Conservation (phyloP, 495 filamentous ascomycete genomes). For the Penicillium argentinense region DNA sequence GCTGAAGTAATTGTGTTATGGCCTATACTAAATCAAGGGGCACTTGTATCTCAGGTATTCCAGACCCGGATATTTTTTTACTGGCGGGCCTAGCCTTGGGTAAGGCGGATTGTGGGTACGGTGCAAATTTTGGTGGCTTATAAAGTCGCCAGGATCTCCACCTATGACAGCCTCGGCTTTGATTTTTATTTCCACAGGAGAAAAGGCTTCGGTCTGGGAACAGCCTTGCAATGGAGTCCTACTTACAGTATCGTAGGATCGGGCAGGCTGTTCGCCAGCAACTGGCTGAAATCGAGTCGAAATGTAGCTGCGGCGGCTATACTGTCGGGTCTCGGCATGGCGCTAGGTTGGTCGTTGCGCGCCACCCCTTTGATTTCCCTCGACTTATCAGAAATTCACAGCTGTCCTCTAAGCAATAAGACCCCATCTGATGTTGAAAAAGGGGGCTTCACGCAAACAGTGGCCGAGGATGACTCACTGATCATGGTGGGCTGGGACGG, state of each 20-base stretch:
- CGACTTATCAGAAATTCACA: background rate
- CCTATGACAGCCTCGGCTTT: background rate
- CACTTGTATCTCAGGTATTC: background rate
- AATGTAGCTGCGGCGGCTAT: background rate
- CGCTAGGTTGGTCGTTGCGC: background rate
- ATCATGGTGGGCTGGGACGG: constrained; percentile 40
- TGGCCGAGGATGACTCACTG: background rate
- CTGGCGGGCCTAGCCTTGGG: background rate
- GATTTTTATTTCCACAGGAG: background rate
- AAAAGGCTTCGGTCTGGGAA: background rate
- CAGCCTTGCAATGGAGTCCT: constrained; percentile 11
- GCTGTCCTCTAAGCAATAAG: background rate
- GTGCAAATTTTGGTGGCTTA: constrained; percentile 1
- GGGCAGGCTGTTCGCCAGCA: constrained; percentile 2
- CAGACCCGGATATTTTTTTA: background rate
- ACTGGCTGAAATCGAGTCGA: constrained; percentile 1
- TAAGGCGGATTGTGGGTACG: background rate
- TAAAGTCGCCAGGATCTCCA: constrained; percentile 1
- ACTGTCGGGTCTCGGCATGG: background rate
- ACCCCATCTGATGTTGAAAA: background rate
- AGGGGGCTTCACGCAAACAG: background rate
- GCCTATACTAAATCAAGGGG: background rate
- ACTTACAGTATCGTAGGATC: constrained; percentile 14
- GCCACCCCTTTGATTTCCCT: background rate
- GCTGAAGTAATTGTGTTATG: no score